Conservation (phyloP, 257 asterid genomes). For the Misopates orontium region DNA sequence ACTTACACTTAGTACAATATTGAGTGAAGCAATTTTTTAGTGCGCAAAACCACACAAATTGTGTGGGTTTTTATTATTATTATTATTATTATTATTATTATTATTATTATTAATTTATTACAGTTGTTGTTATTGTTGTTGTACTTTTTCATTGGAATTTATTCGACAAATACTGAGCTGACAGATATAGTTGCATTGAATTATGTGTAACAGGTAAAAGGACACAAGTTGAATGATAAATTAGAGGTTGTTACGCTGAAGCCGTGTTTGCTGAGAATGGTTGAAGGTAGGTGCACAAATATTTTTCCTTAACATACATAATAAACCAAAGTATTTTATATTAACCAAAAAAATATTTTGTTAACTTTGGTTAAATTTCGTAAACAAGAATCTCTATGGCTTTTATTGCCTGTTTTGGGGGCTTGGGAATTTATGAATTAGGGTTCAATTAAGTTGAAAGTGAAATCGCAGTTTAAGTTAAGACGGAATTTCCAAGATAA, state of each 20-base stretch:
- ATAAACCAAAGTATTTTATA: too few species aligned
- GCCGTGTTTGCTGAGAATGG: conserved; percentile 88
- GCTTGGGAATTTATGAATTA: too few species aligned
- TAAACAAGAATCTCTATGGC: too few species aligned
- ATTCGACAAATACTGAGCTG: background rate
- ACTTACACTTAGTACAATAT: background rate
- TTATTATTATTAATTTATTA: background rate
- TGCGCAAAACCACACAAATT: background rate
- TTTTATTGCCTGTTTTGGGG: too few species aligned
- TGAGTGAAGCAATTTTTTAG: background rate
- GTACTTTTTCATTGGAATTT: background rate
- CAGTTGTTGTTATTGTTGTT: background rate
- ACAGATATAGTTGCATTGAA: conserved; percentile 22
- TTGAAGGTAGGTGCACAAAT: conserved; percentile 84
- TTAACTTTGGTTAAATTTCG: too few species aligned
- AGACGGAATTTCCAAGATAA: too few species aligned
- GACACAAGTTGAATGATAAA: conserved; percentile 73
- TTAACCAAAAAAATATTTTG: too few species aligned
- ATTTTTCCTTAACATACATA: too few species aligned
- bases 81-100: background rate
- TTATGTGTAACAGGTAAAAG: conserved; percentile 63
- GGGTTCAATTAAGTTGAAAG: too few species aligned
- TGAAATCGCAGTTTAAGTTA: too few species aligned
- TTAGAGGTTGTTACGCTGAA: conserved; percentile 71
- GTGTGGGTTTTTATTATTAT: conserved; percentile 13